Conservation (phyloP, 225 moss, liverwort and hornwort species). For the Ulota crispa region DNA sequence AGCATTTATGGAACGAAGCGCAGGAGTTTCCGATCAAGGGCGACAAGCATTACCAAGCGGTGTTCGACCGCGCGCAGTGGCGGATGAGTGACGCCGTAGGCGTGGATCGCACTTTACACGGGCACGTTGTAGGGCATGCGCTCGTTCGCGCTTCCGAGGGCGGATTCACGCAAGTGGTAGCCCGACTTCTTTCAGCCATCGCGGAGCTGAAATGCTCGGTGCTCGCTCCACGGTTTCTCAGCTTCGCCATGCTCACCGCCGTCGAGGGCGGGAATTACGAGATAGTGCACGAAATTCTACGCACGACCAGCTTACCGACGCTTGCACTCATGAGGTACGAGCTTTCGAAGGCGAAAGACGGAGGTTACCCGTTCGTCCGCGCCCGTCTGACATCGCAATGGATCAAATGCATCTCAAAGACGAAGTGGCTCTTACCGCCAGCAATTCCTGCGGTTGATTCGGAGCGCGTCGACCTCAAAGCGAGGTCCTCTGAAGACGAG, state of each 20-base stretch:
- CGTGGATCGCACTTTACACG: conserved; percentile 8
- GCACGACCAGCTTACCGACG: neutral
- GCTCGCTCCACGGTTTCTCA: conserved; percentile 26
- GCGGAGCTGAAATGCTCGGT: conserved; percentile 24
- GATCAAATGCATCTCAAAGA: conserved; percentile 1
- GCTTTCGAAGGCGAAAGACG: conserved; percentile 27
- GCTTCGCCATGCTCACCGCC: conserved; percentile 32
- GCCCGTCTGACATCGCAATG: conserved; percentile 24
- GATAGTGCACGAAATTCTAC: conserved; percentile 27
- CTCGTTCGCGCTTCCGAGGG: conserved; percentile 35
- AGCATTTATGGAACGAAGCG: conserved; percentile 28
- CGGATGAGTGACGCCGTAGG: conserved; percentile 23
- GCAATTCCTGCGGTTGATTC: neutral
- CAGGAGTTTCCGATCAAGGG: conserved; percentile 21
- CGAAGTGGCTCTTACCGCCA: conserved; percentile 19
- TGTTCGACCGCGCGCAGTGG: conserved; percentile 27
- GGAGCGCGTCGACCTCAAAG: conserved; percentile 27
- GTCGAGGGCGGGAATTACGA: conserved; percentile 30
- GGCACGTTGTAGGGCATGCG: conserved; percentile 40
- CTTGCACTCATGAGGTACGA: conserved; percentile 41
- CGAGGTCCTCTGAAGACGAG: neutral
- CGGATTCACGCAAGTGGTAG: conserved; percentile 16
- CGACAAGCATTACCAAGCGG: conserved; percentile 18
- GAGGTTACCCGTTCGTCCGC: conserved; percentile 33
- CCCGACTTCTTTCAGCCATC: conserved; percentile 2